phyloP scores from a whole-genome alignment of 768 basidiomycete species.

The Serendipita sp. region DNA sequence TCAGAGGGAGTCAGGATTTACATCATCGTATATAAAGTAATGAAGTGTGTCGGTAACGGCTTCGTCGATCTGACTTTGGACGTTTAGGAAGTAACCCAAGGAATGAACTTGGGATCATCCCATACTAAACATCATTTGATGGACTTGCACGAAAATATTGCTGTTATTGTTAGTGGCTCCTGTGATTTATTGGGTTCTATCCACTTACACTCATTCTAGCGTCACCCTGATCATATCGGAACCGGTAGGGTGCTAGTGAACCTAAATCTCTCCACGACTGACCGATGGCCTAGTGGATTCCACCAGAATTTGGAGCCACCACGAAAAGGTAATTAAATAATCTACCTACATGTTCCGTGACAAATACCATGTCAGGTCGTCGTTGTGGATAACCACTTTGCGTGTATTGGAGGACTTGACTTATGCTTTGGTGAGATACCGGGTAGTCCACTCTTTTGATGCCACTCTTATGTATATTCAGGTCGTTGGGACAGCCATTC shows the following conservation, averaged over 20 bases:
- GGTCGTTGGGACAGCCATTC: conserved; percentile 87
- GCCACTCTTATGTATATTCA: background rate
- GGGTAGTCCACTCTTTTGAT: background rate
- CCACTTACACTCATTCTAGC: conserved; percentile 13
- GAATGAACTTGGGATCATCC: conserved; percentile 74
- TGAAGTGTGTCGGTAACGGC: background rate
- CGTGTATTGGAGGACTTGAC: conserved; percentile 86
- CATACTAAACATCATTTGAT: conserved; percentile 81
- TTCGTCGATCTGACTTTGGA: background rate
- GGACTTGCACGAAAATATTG: conserved; percentile 71
- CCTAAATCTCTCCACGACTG: background rate
- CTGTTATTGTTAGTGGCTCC: conserved; percentile 38
- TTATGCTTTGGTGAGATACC: conserved; percentile 56
- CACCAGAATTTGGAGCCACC: conserved; percentile 82
- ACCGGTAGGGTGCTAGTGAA: background rate
- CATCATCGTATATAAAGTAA: conserved; percentile 90
- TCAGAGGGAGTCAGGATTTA: conserved; percentile 83
- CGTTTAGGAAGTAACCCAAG: conserved; percentile 45
- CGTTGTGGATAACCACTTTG: conserved; percentile 70
- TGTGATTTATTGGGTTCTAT: background rate
- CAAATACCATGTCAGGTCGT: conserved; percentile 31
- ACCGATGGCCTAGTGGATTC: conserved; percentile 12
- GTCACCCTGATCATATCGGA: conserved; percentile 61
- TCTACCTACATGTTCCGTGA: background rate
- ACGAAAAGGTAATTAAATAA: conserved; percentile 36